phyloP scores from a whole-genome alignment of 2,329 filamentous ascomycete genomes.

The Nectriaceae sp. region DNA sequence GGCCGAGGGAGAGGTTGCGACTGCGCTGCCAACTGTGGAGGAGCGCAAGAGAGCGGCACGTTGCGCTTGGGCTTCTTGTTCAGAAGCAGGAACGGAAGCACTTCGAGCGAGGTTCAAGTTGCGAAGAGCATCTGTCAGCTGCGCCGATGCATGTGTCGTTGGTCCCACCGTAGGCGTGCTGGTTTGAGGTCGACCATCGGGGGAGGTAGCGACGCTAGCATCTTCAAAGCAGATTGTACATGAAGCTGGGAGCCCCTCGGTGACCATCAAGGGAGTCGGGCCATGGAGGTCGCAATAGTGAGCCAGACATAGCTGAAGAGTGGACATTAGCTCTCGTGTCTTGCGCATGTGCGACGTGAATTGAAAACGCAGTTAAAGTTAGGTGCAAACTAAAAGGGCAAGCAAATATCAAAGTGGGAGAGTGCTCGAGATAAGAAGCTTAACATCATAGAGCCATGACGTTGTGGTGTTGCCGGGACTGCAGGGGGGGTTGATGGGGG shows the following conservation, averaged over 20 bases:
- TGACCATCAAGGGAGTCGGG: slow-evolving; percentile 70
- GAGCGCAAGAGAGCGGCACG: slow-evolving; percentile 45
- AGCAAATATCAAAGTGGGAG: slow-evolving; percentile 8
- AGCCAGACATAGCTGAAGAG: slow-evolving; percentile 65
- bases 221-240: slow-evolving; percentile 61
- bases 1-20: slow-evolving; percentile 40
- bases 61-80: slow-evolving; percentile 46
- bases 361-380: background rate
- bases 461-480: slow-evolving; percentile 13
- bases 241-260: slow-evolving; percentile 63
- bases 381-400: slow-evolving; percentile 1
- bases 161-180: slow-evolving; percentile 39
- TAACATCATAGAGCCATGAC: slow-evolving; percentile 21
- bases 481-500: slow-evolving; percentile 13
- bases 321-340: slow-evolving; percentile 33
- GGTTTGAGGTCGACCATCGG: slow-evolving; percentile 42
- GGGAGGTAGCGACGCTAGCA: slow-evolving; percentile 18
- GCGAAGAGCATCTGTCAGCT: slow-evolving; percentile 49
- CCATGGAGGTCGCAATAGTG: slow-evolving; percentile 73
- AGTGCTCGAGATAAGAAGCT: slow-evolving; percentile 14
- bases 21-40: slow-evolving; percentile 34
- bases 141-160: slow-evolving; percentile 35
- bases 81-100: slow-evolving; percentile 44
- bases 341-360: slow-evolving; percentile 28
- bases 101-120: slow-evolving; percentile 49